phyloP scores from a whole-genome alignment of 495 filamentous ascomycete species.

The Chaetomium fimeti region DNA sequence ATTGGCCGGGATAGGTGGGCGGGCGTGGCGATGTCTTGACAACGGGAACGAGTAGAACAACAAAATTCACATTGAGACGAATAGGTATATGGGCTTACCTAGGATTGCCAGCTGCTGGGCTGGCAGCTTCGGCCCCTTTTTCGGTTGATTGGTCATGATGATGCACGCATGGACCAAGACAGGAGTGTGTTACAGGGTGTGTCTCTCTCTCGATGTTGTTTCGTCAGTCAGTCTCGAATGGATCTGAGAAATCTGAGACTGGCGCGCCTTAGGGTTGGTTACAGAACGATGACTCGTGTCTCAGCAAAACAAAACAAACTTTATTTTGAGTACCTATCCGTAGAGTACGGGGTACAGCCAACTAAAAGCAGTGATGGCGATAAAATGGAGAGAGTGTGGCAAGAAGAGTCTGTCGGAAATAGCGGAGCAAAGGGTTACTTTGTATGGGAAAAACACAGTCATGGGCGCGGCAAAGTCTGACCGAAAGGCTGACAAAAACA shows the following conservation, averaged over 20 bases:
- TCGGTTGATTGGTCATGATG: slow-evolving; percentile 37
- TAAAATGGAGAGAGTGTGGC: background rate
- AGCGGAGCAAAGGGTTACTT: slow-evolving; percentile 1
- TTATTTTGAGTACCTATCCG: background rate
- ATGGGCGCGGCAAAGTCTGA: slow-evolving; percentile 9
- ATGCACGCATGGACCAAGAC: background rate
- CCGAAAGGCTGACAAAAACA: slow-evolving; percentile 2
- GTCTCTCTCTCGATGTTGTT: background rate
- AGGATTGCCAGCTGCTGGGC: slow-evolving; percentile 57
- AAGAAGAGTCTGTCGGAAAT: background rate
- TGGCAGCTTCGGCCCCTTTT: slow-evolving; percentile 46
- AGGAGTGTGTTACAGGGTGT: background rate
- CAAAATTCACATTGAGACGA: background rate
- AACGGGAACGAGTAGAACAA: background rate
- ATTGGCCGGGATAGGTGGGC: background rate
- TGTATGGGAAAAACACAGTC: slow-evolving; percentile 1
- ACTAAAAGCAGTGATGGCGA: background rate
- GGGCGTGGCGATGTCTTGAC: slow-evolving; percentile 2
- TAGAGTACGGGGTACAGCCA: background rate
- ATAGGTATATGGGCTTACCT: slow-evolving; percentile 46
- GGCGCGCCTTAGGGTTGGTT: background rate
- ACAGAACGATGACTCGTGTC: background rate
- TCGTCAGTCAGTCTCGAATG: background rate
- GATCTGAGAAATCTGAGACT: background rate
- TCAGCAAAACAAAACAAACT: background rate